These are phyloP conservation scores for Guillardia theta DNA, from an alignment of 78 protist genomes.

Conservation along the genomic window DNA sequence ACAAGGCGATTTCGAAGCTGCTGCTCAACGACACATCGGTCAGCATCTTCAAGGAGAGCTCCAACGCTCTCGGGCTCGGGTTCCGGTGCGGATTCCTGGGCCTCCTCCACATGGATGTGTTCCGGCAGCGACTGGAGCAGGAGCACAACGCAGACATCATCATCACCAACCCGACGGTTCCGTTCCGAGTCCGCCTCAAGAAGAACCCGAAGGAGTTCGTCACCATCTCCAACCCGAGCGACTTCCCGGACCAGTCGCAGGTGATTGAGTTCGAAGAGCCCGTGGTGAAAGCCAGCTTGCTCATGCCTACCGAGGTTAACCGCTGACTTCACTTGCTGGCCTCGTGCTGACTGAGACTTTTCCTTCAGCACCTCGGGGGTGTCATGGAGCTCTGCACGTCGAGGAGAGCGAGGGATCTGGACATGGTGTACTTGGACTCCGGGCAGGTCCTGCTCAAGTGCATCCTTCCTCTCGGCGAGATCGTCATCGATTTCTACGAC, in stretches of 20 bases:
- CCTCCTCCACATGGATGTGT: constrained; percentile 87
- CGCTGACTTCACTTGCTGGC: no score
- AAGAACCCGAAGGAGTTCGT: not conserved
- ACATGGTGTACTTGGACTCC: no score
- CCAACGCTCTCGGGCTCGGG: constrained; percentile 87
- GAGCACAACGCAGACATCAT: constrained; percentile 54
- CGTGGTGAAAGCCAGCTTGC: no score
- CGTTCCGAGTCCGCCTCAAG: constrained; percentile 48
- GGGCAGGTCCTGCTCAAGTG: not conserved
- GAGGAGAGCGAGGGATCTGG: no score
- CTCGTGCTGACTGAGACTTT: no score
- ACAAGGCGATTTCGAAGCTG: constrained; percentile 65
- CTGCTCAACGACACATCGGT: constrained; percentile 76
- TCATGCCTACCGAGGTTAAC: no score
- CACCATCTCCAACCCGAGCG: not conserved
- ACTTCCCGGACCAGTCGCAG: constrained; percentile 1
- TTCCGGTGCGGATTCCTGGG: constrained; percentile 92
- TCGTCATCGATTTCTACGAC: constrained; percentile 34
- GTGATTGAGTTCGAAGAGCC: constrained; percentile 53
- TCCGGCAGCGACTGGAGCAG: constrained; percentile 77
- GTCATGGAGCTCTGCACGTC: constrained; percentile 79
- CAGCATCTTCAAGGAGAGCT: constrained; percentile 40
- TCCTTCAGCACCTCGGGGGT: no score
- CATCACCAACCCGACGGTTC: constrained; percentile 87
- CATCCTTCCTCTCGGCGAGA: not conserved